Base-by-base conservation (phyloP, 768 basidiomycete species). In the Russula vinacea region DNA sequence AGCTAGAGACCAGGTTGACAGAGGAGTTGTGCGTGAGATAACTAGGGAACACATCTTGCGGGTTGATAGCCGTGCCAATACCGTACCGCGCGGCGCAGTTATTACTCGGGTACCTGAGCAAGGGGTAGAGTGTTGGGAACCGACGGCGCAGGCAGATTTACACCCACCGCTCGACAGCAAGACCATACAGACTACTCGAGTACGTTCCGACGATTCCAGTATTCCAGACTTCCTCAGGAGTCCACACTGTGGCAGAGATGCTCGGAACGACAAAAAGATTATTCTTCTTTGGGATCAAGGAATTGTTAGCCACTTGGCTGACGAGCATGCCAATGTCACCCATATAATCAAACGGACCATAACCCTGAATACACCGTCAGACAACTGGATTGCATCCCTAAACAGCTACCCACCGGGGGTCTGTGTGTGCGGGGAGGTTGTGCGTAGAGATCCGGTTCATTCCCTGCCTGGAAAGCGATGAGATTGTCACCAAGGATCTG, bases 371-470 rank as follows among this genome's bases (percentile, higher is more conserved):
- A 16, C 17, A 47, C 26, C 37, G 7, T 57, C 17, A 60, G 14
- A 45, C 22, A 60, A 61, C 50, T 47, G 55, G 45, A 22, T n/a
- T 50, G 7, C n/a, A 13, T 26, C 10, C 24, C 14, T 44, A n/a
- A 26, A 24, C 6, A 14, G 14, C n/a, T 37, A 70, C 71, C 37
- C 44, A 56, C 70, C 22, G 9, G 5, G 7, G 66, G 58, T 37
- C 63, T 57, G 51, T 65, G 45, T 16, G 60, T 56, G 35, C 60
- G 63, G 19, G 60, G 67, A 14, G 56, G 68, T 37, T 45, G 63
- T 11, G 78, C 74, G 67, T 87, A 92, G 67, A 90, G 80, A 76
- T 93, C 90, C 17, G 89, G 90, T 74, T 92, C 90, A 71, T 92
- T 90, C 2, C 85, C 89, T 1, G 84, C 81, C 71, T 89, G 86